Evolutionary conservation across 257 asterid genomes (phyloP).

Genomic region (Cordia subcordata): DNA sequence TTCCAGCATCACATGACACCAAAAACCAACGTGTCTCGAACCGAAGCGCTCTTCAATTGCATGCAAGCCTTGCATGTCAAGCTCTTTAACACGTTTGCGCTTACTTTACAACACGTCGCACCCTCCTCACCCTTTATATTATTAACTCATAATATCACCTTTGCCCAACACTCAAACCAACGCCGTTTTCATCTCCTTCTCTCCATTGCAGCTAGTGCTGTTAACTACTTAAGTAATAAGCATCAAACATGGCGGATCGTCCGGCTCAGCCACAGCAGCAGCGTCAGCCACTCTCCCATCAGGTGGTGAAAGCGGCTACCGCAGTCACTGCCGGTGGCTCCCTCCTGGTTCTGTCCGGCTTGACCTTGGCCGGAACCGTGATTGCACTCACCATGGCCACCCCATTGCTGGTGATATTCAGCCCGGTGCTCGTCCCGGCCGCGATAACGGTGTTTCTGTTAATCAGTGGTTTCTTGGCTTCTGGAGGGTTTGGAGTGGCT

Average conservation of each 20-base stretch:
- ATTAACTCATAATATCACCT: not conserved
- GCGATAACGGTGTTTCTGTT: conserved; percentile 35
- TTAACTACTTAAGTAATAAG: not conserved
- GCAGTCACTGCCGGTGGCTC: conserved; percentile 74
- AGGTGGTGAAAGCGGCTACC: conserved; percentile 57
- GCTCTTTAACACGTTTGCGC: conserved; percentile 34
- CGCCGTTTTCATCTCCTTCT: not conserved
- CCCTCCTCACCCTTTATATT: conserved; percentile 4
- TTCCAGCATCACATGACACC: conserved; percentile 13
- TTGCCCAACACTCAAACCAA: not conserved
- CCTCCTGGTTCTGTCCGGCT: conserved; percentile 54
- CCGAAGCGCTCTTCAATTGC: conserved; percentile 11
- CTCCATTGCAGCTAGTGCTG: not conserved
- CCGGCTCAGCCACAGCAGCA: conserved; percentile 12
- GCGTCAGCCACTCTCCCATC: conserved; percentile 39
- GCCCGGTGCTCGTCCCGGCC: conserved; percentile 84
- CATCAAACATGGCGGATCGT: conserved; percentile 16
- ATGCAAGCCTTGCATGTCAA: conserved; percentile 57
- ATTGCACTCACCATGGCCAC: conserved; percentile 63
- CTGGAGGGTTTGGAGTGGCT: conserved; percentile 78
- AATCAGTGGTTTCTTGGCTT: conserved; percentile 52
- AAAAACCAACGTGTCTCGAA: conserved; percentile 42
- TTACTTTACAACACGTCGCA: conserved; percentile 21
- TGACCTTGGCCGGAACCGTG: conserved; percentile 58
- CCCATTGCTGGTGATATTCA: conserved; percentile 70